Evolutionary conservation across 1,139 yeast species (phyloP).

Genomic region (Wickerhamomyces sp.): DNA sequence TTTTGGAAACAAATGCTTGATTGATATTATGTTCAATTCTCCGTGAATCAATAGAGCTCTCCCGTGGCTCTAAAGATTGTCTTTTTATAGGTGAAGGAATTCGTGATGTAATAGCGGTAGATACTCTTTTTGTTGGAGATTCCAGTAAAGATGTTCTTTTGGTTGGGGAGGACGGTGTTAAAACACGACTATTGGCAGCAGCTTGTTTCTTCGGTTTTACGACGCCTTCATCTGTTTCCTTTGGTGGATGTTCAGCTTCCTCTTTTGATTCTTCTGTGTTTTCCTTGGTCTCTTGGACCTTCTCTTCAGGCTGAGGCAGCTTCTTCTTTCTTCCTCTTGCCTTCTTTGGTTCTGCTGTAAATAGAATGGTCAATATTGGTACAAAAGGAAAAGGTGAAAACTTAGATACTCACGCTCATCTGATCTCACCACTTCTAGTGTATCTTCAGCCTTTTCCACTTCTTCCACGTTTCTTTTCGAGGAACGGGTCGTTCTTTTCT

Average conservation of each 20-base stretch:
- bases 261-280: not conserved
- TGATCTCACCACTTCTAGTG: constrained; percentile 1
- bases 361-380: too few species aligned
- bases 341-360: constrained; percentile 1
- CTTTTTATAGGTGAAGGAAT: constrained; percentile 8
- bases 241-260: not conserved
- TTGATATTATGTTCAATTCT: constrained; percentile 10
- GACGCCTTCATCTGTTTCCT: not conserved
- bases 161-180: not conserved
- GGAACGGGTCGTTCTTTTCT: constrained; percentile 21
- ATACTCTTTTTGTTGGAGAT: constrained; percentile 12
- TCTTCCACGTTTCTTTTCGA: constrained; percentile 7
- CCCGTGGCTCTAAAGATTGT: constrained; percentile 1
- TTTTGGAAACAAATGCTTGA: constrained; percentile 17
- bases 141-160: constrained; percentile 6
- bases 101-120: not conserved
- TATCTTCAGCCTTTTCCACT: constrained; percentile 2
- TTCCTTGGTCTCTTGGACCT: too few species aligned
- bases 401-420: constrained; percentile 9
- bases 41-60: constrained; percentile 7
- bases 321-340: constrained; percentile 2
- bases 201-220: too few species aligned
- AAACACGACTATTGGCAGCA: too few species aligned
- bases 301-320: not conserved
- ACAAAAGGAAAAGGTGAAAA: too few species aligned